phyloP scores from a whole-genome alignment of 2,329 filamentous ascomycete species.

The Mycosphaerella sp. region DNA sequence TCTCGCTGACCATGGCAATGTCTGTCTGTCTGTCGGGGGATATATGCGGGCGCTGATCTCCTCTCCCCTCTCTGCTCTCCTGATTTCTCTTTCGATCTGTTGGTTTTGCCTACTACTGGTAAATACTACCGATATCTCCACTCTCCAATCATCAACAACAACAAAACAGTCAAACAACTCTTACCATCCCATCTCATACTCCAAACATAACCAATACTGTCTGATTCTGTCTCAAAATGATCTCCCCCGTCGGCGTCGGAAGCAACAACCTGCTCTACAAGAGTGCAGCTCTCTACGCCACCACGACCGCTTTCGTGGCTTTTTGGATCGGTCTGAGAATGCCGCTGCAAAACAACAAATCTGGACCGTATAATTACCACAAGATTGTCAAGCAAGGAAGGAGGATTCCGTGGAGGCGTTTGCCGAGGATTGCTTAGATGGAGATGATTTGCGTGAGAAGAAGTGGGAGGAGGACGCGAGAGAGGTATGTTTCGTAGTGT shows the following conservation, averaged over 20 bases:
- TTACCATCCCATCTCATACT: too few relatives aligned
- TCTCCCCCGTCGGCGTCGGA: slow-evolving; percentile 13
- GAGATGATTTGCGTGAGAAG: slow-evolving; percentile 5
- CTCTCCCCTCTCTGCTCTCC: too few relatives aligned
- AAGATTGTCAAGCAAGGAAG: slow-evolving; percentile 24
- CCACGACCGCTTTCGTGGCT: slow-evolving; percentile 28
- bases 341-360: slow-evolving; percentile 29
- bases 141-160: too few relatives aligned
- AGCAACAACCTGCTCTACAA: slow-evolving; percentile 25
- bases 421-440: slow-evolving; percentile 26
- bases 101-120: too few relatives aligned
- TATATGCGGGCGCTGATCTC: too few relatives aligned
- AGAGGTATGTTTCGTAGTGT: slow-evolving; percentile 8
- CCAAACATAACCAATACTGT: background rate
- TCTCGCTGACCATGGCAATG: too few relatives aligned
- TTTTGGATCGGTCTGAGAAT: slow-evolving; percentile 28
- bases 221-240: slow-evolving; percentile 19
- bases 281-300: slow-evolving; percentile 29
- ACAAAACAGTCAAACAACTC: too few relatives aligned
- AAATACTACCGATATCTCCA: too few relatives aligned
- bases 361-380: slow-evolving; percentile 33
- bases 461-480: too few relatives aligned
- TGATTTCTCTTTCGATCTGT: too few relatives aligned
- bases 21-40: too few relatives aligned
- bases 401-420: slow-evolving; percentile 30